Conservation (phyloP, 1,139 yeast genomes). For the Geotrichum candidum region DNA sequence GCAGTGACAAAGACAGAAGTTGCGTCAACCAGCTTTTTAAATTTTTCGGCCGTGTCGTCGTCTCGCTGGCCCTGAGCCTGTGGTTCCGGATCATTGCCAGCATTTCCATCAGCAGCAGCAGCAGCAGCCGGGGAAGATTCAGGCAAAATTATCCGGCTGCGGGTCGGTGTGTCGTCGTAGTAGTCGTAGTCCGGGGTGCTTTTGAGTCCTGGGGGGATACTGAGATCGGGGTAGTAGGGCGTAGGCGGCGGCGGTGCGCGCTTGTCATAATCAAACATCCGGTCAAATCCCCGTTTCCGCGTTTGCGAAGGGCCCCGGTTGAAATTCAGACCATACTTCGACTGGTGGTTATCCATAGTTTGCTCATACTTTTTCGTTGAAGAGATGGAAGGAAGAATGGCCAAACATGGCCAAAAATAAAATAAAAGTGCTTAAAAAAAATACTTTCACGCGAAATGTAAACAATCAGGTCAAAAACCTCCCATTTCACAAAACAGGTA, state of each 20-base stretch:
- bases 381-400: neutral
- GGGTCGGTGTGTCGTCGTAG: neutral
- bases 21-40: neutral
- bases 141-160: neutral
- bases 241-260: neutral
- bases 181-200: neutral
- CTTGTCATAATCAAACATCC: neutral
- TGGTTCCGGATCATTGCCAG: neutral
- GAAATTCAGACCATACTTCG: neutral
- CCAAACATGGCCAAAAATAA: neutral
- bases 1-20: neutral
- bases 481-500: neutral
- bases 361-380: neutral
- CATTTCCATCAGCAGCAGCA: neutral
- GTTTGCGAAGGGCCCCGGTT: neutral
- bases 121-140: neutral
- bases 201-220: neutral
- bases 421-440: neutral
- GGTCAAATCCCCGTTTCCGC: neutral
- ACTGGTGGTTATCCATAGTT: neutral
- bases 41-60: neutral
- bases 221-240: neutral
- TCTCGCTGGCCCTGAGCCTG: neutral
- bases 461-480: neutral
- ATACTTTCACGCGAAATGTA: neutral